Evolutionary conservation across 371 early-diverging fungal genomes (phyloP), one percentile per base, ranked within the genome.

Genomic region (Apophysomyces variabilis): DNA sequence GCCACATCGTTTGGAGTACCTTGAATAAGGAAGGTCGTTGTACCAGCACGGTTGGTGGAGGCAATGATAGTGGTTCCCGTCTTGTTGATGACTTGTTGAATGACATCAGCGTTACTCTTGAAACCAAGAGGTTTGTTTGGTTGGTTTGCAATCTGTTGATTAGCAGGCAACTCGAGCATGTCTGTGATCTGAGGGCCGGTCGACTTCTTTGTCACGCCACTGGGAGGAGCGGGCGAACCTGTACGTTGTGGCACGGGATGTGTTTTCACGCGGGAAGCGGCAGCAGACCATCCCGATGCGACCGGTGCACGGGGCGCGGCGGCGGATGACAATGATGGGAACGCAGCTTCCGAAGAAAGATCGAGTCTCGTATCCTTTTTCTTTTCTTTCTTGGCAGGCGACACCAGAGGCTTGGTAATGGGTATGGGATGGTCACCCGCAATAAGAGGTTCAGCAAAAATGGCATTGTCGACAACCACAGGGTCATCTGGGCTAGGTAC

Each of bases 1-100:
- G 89, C 86, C 12, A 96, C 94, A 58, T 86, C 87, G 37, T 90
- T 89, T 21, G 89, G 79, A 44, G 87, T 84, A 60, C 98, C 96
- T 71, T 89, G 89, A 75, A 97, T 89, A 46, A 95, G 73, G 66
- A 94, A 93, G 37, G 94, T 95, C 41, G 92, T 86, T n/a, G 90
- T 90, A 26, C 90, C 88, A 54, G 85, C 85, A 38, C 86, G 83
- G 79, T 93, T 90, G 58, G 91, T 90, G 45, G 95, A 93, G 21
- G 92, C 87, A 61, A 96, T 95, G 66, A 96, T 95, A 26, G 86
- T 83, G n/a, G 95, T 93, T 44, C 87, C 85, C 5, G 90, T 90
- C 60, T 85, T 79, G 60, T 79, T 71, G 78, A 85, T 90, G 60
- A 93, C 90, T 58, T 84, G 77, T 74, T 90, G 90, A 73, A 90